Evolutionary conservation across 257 asterid genomes (phyloP), one percentile per base, ranked within the genome.

Genomic region (Nicotiana otophora): DNA sequence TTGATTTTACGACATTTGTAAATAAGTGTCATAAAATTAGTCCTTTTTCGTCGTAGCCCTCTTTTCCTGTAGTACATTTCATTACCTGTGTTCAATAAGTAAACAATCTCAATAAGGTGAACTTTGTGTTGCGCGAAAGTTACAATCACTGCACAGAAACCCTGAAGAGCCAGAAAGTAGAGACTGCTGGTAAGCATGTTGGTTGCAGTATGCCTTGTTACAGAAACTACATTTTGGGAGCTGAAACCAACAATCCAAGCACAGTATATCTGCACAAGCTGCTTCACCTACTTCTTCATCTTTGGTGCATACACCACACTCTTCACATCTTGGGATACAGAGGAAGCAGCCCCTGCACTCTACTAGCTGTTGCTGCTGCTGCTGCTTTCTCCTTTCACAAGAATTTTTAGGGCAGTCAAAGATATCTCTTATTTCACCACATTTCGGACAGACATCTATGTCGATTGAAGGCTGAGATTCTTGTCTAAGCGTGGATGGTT

Each of bases 221-320:
- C 98, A 95, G 78, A 89, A 92, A 78, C 57, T 86, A 46, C 99
- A 95, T 77, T 95, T 95, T 0, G 97, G 94, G 62, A 91, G 91
- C 83, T 80, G 82, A 23, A 95, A 86, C 99, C 99, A 95, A 81
- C 97, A 95, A 33, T 83, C 84, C 70, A 86, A 83, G 80, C 99
- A 93, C 84, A 93, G 42, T 0, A 81, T 66, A 19, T 95, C 98
- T 17, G 28, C 84, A 55, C 98, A 95, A 39, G 88, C 90, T 30
- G 89, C 88, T 54, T 90, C 94, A 58, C 86, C 90, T 1, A 57
- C 60, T 75, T 90, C 90, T 65, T 90, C 90, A 9, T 78, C 90
- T 4, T 80, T 80, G 23, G 89, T 60, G 85, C 99, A 95, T 17
- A 85, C 46, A 4, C 99, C 98, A 57, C 98, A 95, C 81, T 95